Percentiles rank a stretch among this genome's conserved stretches.
Conservation (phyloP, 2,329 filamentous ascomycete species). For the Pestalotiopsis sp. region DNA sequence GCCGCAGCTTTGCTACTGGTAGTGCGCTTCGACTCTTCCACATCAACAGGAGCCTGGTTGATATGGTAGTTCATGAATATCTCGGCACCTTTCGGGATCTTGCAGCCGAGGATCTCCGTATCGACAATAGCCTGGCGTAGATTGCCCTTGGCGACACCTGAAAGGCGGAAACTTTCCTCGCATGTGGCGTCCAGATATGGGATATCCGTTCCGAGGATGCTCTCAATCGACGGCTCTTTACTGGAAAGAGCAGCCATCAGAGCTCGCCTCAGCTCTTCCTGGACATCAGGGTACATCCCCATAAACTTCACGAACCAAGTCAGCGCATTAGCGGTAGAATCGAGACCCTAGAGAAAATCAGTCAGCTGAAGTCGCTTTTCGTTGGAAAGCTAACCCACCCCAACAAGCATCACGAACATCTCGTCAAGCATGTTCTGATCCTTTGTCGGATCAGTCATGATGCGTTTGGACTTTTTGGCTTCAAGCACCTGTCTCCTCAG, state of each 20-base stretch:
- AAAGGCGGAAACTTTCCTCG: conserved; percentile 27
- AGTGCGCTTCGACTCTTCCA: not conserved
- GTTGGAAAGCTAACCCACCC: not conserved
- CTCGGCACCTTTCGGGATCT: conserved; percentile 21
- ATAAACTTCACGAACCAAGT: conserved; percentile 19
- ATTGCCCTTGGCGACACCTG: not conserved
- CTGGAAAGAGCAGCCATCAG: conserved; percentile 12
- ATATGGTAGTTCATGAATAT: not conserved
- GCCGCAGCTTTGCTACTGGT: not conserved
- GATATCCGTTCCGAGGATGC: conserved; percentile 22
- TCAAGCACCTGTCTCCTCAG: not conserved
- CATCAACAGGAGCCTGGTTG: not conserved
- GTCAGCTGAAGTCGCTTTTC: not conserved
- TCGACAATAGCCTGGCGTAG: conserved; percentile 11
- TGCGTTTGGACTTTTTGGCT: not conserved
- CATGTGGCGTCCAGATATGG: conserved; percentile 35
- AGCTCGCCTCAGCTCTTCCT: conserved; percentile 10
- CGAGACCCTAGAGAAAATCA: conserved; percentile 11
- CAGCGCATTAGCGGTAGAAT: conserved; percentile 19
- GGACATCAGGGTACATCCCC: conserved; percentile 15
- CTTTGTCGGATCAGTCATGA: not conserved
- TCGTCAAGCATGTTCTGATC: conserved; percentile 9
- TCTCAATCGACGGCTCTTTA: conserved; percentile 20
- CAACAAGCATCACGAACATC: conserved; percentile 5
- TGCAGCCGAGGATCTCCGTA: conserved; percentile 18